phyloP scores from a whole-genome alignment of 768 basidiomycete species.

The Tricholoma saponaceum region DNA sequence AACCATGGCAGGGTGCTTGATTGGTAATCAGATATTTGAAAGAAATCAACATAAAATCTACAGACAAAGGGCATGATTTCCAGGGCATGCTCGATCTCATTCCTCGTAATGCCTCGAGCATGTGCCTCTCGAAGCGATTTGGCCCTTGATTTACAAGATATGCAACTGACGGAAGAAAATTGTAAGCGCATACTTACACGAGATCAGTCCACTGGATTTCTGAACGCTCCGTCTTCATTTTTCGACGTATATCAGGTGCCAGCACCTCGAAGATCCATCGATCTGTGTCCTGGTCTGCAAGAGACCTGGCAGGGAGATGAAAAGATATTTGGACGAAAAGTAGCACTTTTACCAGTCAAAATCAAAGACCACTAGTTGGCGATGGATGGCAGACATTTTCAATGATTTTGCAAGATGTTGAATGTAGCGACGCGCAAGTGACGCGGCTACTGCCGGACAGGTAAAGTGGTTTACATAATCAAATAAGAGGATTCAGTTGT shows the following conservation, averaged over 20 bases:
- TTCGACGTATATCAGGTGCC: conserved; percentile 76
- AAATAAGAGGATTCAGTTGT: neutral
- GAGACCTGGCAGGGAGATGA: conserved; percentile 51
- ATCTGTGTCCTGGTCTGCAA: conserved; percentile 95
- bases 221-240: conserved; percentile 64
- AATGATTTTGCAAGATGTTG: too few species aligned
- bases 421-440: too few species aligned
- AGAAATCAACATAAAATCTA: neutral
- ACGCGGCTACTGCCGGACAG: neutral
- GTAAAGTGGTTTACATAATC: conserved; percentile 21
- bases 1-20: conserved; percentile 94
- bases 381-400: conserved; percentile 33
- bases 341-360: conserved; percentile 79
- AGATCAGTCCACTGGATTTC: conserved; percentile 90
- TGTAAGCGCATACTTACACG: conserved; percentile 53
- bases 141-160: conserved; percentile 39
- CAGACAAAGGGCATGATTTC: conserved; percentile 84
- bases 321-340: neutral
- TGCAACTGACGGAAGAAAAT: neutral
- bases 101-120: conserved; percentile 59
- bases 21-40: neutral
- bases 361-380: conserved; percentile 88
- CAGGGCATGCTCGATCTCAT: conserved; percentile 77
- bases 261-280: conserved; percentile 90
- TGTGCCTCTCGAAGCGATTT: conserved; percentile 69